A percentile compares a stretch with the other conserved stretches of the same genome.
Evolutionary conservation across 257 asterid species (phyloP).

Genomic region (Nicotiana undulata): DNA sequence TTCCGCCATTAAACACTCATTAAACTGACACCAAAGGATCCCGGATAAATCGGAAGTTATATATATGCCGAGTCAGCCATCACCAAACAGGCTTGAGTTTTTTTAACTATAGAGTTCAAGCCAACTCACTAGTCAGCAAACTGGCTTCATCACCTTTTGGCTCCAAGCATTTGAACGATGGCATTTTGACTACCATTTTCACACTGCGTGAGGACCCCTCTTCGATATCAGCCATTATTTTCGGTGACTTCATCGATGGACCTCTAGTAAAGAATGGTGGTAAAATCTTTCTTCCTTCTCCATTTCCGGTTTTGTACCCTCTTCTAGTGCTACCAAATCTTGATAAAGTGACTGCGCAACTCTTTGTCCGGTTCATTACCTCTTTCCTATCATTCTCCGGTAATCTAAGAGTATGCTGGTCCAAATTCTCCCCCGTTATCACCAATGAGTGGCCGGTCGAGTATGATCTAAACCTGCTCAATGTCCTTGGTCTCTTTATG

Average conservation of each 20-base stretch:
- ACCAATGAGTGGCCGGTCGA: constrained; percentile 89
- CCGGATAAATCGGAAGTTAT: no score
- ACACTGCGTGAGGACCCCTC: constrained; percentile 30
- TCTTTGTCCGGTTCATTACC: constrained; percentile 50
- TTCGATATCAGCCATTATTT: constrained; percentile 32
- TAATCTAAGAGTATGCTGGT: constrained; percentile 62
- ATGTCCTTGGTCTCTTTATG: constrained; percentile 12
- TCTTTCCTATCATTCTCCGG: constrained; percentile 61
- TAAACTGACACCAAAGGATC: background rate
- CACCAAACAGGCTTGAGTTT: background rate
- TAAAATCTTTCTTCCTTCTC: constrained; percentile 39
- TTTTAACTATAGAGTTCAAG: constrained; percentile 37
- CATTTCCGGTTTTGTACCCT: constrained; percentile 34
- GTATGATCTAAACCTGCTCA: constrained; percentile 65
- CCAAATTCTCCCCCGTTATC: constrained; percentile 56
- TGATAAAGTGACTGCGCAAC: constrained; percentile 27
- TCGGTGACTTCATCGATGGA: constrained; percentile 47
- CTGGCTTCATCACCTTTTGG: constrained; percentile 55
- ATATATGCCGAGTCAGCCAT: background rate
- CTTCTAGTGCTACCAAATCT: constrained; percentile 40
- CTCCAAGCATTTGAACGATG: constrained; percentile 65
- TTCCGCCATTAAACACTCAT: background rate
- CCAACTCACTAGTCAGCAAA: constrained; percentile 19
- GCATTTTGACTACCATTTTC: constrained; percentile 32
- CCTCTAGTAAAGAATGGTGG: constrained; percentile 39